phyloP scores from a whole-genome alignment of 495 filamentous ascomycete species.

The Pyrenula aspistea region DNA sequence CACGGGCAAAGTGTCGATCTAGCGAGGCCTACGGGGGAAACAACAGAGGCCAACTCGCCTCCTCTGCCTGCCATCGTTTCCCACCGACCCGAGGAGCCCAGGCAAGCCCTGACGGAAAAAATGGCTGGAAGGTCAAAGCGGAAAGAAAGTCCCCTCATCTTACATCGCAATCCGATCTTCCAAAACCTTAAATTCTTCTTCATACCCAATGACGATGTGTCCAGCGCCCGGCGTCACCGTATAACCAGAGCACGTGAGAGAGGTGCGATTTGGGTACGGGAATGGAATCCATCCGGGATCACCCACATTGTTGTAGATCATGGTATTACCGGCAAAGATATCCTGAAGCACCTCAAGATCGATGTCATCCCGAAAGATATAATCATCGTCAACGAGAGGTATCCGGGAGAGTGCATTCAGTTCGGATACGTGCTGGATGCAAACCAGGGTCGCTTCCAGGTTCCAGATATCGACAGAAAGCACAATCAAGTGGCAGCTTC shows the following conservation, averaged over 20 bases:
- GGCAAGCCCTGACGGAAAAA: conserved; percentile 9
- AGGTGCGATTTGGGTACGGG: conserved; percentile 54
- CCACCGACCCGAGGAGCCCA: conserved; percentile 1
- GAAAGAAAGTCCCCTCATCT: conserved; percentile 24
- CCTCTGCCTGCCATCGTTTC: not conserved
- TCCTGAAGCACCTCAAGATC: conserved; percentile 47
- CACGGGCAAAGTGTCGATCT: conserved; percentile 1
- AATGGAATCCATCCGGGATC: conserved; percentile 33
- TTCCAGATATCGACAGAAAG: conserved; percentile 16
- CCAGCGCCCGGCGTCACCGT: conserved; percentile 49
- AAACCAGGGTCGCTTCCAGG: conserved; percentile 44
- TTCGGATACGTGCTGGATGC: conserved; percentile 46
- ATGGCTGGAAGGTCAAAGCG: not conserved
- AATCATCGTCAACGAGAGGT: conserved; percentile 61
- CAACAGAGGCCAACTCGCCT: conserved; percentile 3
- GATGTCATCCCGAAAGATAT: conserved; percentile 32
- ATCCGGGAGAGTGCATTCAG: conserved; percentile 66
- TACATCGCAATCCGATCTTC: conserved; percentile 54
- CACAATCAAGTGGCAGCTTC: not conserved
- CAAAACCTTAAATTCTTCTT: conserved; percentile 60
- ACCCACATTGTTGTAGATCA: conserved; percentile 79
- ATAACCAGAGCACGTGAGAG: conserved; percentile 66
- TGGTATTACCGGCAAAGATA: conserved; percentile 46
- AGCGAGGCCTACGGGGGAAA: not conserved
- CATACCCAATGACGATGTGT: conserved; percentile 66